These are phyloP conservation scores for Fraxinus dipetala DNA, from an alignment of 305 asterid genomes.

Conservation along the genomic window DNA sequence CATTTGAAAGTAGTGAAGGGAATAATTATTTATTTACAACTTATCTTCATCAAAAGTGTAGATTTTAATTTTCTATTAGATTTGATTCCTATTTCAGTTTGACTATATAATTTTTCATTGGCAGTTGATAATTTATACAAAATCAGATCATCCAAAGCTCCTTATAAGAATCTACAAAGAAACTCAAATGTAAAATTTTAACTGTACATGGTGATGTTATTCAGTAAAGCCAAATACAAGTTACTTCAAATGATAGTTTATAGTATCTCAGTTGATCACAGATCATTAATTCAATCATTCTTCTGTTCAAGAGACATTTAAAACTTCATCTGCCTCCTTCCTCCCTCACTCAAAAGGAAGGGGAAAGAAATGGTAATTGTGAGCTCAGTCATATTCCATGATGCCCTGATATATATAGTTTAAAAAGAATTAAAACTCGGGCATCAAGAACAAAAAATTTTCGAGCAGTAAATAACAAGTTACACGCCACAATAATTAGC, in stretches of 20 bases:
- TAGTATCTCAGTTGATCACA: background rate
- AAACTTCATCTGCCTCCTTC: background rate
- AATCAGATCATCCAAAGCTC: background rate
- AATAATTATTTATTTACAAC: no score
- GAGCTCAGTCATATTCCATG: background rate
- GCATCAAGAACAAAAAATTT: background rate
- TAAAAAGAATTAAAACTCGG: background rate
- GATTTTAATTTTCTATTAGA: background rate
- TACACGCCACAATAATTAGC: constrained; percentile 27
- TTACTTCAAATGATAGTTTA: no score
- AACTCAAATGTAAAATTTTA: background rate
- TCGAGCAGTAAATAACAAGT: background rate
- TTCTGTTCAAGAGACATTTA: background rate
- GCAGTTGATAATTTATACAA: background rate
- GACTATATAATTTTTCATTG: background rate
- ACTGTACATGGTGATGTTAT: background rate
- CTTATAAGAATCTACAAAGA: background rate
- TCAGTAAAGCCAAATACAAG: background rate
- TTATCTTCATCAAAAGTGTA: background rate
- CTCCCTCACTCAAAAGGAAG: background rate
- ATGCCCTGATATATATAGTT: background rate
- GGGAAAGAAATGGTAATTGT: background rate
- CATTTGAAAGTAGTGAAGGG: background rate
- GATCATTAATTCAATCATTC: background rate
- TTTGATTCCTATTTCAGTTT: no score